Base-by-base conservation (phyloP, 805 yeast genomes). In the Zygosaccharomyces rouxii region DNA sequence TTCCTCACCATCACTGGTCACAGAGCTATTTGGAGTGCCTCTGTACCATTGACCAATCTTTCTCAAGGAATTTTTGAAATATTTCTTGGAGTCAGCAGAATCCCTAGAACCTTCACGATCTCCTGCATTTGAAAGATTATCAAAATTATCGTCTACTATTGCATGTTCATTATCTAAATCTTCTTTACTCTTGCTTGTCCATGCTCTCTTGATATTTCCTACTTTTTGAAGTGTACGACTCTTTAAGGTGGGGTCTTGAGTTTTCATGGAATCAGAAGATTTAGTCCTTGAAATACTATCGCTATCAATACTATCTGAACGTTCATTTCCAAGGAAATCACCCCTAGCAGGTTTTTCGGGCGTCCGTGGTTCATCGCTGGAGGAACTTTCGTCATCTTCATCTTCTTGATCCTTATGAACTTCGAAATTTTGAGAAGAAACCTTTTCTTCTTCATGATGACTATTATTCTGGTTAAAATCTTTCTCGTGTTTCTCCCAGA, bases 31-130 rank as follows among this genome's bases (percentile, higher is more conserved):
- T 14, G 47, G 4, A 18, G 33, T 33, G 14, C 63, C 66, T 46
- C 73, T 74, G 55, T 85, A 85, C 88, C 92, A 83, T 52, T 77
- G 81, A 1, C 86, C 86, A 6, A 86, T 63, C 56, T 80, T 84
- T 49, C 73, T 76, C 41, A 83, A 66, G 0, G 87, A 75, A 38
- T 64, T 68, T 4, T 76, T 59, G 13, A 77, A 61, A 3, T 71
- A 69, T 43, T 69, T 72, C 47, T 68, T 70, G 2, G 73, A 59
- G 9, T 62, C 61, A 1, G 56, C 46, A 11, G 67, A 58, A 28
- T 60, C 64, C 7, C 55, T 64, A 16, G 67, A 25, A 13, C 35
- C 44, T 19, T 52, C 55, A 16, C 44, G 38, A 50, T 35, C 58
- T 16, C 35, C 45, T 4, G 19, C 26, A 5, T 26, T 14, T 50